Conservation (phyloP, 2,329 filamentous ascomycete genomes). For the Balansia obtecta region DNA sequence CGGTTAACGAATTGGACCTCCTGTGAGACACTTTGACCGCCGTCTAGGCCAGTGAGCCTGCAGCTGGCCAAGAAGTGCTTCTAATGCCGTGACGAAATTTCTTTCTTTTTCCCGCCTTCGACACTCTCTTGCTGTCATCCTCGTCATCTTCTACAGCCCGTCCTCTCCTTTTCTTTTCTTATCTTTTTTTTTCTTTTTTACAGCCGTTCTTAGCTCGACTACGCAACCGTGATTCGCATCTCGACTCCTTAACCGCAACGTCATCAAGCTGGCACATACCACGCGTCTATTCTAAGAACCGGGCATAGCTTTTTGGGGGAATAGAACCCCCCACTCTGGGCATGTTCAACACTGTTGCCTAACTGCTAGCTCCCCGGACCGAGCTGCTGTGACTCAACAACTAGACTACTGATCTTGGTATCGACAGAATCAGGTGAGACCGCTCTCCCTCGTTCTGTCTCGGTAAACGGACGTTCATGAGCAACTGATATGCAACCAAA, state of each 20-base stretch:
- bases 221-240: too few species aligned
- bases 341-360: background rate
- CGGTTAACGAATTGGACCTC: background rate
- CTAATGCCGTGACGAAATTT: background rate
- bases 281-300: background rate
- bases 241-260: too few species aligned
- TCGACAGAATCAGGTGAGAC: background rate
- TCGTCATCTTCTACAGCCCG: too few species aligned
- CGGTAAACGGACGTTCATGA: background rate
- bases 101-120: background rate
- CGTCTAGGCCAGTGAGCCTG: background rate
- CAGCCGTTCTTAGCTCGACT: too few species aligned
- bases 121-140: too few species aligned
- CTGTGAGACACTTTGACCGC: background rate
- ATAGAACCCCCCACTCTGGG: background rate
- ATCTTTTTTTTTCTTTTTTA: too few species aligned
- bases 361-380: background rate
- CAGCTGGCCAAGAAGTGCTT: background rate
- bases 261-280: background rate
- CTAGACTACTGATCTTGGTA: background rate
- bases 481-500: background rate
- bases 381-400: constrained; percentile 1
- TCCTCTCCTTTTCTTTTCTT: too few species aligned
- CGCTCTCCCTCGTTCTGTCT: background rate
- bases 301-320: background rate